Conservation (phyloP, 495 filamentous ascomycete genomes). For the Aspergillus incahuasiensis region DNA sequence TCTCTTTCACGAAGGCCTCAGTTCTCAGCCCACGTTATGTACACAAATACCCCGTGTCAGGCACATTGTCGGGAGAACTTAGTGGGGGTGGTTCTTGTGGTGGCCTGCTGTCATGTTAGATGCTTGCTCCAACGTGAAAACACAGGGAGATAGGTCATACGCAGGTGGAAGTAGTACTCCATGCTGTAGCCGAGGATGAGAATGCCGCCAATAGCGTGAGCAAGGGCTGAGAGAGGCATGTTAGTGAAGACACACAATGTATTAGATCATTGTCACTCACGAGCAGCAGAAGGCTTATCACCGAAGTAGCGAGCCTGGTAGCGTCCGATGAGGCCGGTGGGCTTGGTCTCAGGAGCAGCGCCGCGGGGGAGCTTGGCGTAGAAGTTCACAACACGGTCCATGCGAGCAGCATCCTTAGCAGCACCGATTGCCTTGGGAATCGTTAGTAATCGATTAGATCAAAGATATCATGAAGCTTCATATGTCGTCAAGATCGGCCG, state of each 20-base stretch:
- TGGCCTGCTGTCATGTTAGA: conserved; percentile 58
- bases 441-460: conserved; percentile 20
- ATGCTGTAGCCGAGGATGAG: conserved; percentile 82
- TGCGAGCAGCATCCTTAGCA: conserved; percentile 88
- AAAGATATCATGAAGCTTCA: neutral
- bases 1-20: conserved; percentile 29
- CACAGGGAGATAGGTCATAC: conserved; percentile 52
- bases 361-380: conserved; percentile 96
- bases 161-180: conserved; percentile 99
- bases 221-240: conserved; percentile 58
- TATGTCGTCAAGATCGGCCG: conserved; percentile 6
- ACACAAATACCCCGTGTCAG: conserved; percentile 35
- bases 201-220: conserved; percentile 75
- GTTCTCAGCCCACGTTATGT: conserved; percentile 34
- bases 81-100: conserved; percentile 99
- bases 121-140: neutral
- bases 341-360: conserved; percentile 70
- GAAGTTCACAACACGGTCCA: conserved; percentile 95
- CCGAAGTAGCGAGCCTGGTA: conserved; percentile 96
- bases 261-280: conserved; percentile 53
- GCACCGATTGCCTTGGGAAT: conserved; percentile 73
- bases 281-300: conserved; percentile 78
- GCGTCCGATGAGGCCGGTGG: conserved; percentile 72
- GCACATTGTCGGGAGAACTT: conserved; percentile 35
- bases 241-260: neutral